Evolutionary conservation across 306 rosid genomes (phyloP).

Genomic region (Casuarina equisetifolia): DNA sequence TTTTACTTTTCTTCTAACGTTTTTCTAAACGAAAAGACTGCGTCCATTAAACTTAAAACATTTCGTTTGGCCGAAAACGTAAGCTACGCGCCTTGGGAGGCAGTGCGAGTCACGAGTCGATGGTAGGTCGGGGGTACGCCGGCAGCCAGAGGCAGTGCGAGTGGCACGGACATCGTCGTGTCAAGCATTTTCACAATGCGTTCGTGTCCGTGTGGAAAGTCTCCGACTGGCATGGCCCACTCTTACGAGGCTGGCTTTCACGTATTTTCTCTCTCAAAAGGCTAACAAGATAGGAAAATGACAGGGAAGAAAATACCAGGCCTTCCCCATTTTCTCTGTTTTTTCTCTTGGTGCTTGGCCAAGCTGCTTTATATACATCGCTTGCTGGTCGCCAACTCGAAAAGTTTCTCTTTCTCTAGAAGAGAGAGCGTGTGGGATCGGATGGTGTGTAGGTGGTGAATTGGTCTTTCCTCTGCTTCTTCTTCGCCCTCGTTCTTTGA

Average conservation of each 20-base stretch:
- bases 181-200: background rate
- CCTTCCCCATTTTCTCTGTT: background rate
- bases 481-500: conserved; percentile 43
- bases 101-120: background rate
- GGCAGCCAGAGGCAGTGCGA: background rate
- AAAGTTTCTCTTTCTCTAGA: background rate
- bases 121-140: too few species aligned
- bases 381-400: background rate
- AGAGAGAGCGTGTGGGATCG: conserved; percentile 8
- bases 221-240: background rate
- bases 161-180: background rate
- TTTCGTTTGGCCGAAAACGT: too few species aligned
- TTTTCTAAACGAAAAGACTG: too few species aligned
- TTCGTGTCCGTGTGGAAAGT: background rate
- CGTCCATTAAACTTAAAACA: too few species aligned
- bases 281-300: background rate
- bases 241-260: background rate
- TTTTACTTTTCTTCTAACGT: too few species aligned
- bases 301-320: background rate
- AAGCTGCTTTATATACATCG: background rate
- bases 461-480: conserved; percentile 12
- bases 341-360: background rate
- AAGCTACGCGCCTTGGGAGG: too few species aligned
- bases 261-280: background rate
- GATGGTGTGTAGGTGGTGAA: conserved; percentile 11